Conservation (phyloP, 805 yeast species). For the Brettanomyces anomalus region DNA sequence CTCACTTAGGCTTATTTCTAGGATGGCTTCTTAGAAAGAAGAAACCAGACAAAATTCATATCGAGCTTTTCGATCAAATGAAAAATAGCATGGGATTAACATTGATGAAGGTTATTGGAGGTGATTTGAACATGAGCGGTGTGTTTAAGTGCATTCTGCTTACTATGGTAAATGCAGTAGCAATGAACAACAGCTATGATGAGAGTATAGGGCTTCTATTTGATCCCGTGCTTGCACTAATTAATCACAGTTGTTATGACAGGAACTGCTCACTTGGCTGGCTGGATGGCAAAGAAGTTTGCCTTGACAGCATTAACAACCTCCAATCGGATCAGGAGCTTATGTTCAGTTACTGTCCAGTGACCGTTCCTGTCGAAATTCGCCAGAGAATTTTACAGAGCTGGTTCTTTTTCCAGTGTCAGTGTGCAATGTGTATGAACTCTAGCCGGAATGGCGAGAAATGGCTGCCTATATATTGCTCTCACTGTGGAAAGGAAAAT, state of each 20-base stretch:
- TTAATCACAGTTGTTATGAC: slow-evolving; percentile 31
- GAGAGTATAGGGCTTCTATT: slow-evolving; percentile 27
- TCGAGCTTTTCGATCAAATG: slow-evolving; percentile 9
- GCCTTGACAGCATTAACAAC: slow-evolving; percentile 13
- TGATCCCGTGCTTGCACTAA: slow-evolving; percentile 29
- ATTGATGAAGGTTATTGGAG: slow-evolving; percentile 3
- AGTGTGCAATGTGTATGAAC: slow-evolving; percentile 23
- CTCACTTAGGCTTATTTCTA: slow-evolving; percentile 12
- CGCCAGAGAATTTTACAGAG: slow-evolving; percentile 20
- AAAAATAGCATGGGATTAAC: slow-evolving; percentile 9
- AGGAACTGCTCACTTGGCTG: slow-evolving; percentile 26
- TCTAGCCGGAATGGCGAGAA: slow-evolving; percentile 14
- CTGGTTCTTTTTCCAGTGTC: slow-evolving; percentile 27
- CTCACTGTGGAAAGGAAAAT: slow-evolving; percentile 10
- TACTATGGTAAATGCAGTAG: slow-evolving; percentile 24
- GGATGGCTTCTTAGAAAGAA: slow-evolving; percentile 1
- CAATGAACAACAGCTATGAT: slow-evolving; percentile 17
- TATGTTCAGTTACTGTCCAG: slow-evolving; percentile 23
- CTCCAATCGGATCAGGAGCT: slow-evolving; percentile 21
- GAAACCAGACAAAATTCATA: slow-evolving; percentile 4
- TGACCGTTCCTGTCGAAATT: slow-evolving; percentile 20
- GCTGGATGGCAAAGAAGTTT: slow-evolving; percentile 10
- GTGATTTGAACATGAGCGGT: slow-evolving; percentile 6
- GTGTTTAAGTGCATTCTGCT: slow-evolving; percentile 11
- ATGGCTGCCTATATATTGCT: slow-evolving; percentile 22